A percentile compares a stretch with the other conserved stretches of the same genome.
Conservation (phyloP, 768 basidiomycete genomes). For the Infundibulicybe gibba region DNA sequence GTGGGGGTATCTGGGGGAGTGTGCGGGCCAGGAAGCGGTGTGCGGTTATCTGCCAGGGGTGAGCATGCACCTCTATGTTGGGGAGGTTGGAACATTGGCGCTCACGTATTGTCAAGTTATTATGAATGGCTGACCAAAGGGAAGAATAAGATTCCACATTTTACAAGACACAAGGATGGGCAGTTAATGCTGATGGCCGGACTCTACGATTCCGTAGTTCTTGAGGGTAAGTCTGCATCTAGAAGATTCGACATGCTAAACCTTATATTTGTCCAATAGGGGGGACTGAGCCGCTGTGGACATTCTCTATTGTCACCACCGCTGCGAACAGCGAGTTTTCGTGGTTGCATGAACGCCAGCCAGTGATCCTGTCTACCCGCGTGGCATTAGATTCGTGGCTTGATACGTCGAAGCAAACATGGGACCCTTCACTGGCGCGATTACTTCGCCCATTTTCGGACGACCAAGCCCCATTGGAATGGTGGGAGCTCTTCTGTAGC, state of each 20-base stretch:
- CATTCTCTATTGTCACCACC: conserved; percentile 91
- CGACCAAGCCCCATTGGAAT: conserved; percentile 50
- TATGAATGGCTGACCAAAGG: conserved; percentile 94
- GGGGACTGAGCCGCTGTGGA: conserved; percentile 57
- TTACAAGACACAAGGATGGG: conserved; percentile 63
- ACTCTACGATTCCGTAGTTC: conserved; percentile 71
- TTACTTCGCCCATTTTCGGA: conserved; percentile 63
- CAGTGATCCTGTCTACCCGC: conserved; percentile 67
- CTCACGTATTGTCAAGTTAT: conserved; percentile 48
- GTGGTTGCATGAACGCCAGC: conserved; percentile 93
- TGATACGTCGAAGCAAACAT: conserved; percentile 64
- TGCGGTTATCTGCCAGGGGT: conserved; percentile 77
- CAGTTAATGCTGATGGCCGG: conserved; percentile 84
- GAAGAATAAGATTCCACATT: conserved; percentile 77
- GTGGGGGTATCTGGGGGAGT: conserved; percentile 81
- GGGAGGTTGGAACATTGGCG: background rate
- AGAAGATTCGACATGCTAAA: no score
- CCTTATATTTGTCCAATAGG: conserved; percentile 22
- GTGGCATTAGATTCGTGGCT: conserved; percentile 74
- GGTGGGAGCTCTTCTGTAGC: conserved; percentile 38
- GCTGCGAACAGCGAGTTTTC: conserved; percentile 59
- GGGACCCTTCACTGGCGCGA: conserved; percentile 57
- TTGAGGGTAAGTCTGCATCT: conserved; percentile 49
- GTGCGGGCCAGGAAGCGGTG: conserved; percentile 84
- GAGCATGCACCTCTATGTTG: background rate